These are phyloP conservation scores for Hibiscus trionum DNA, from an alignment of 345 rosid genomes.

Conservation along the genomic window DNA sequence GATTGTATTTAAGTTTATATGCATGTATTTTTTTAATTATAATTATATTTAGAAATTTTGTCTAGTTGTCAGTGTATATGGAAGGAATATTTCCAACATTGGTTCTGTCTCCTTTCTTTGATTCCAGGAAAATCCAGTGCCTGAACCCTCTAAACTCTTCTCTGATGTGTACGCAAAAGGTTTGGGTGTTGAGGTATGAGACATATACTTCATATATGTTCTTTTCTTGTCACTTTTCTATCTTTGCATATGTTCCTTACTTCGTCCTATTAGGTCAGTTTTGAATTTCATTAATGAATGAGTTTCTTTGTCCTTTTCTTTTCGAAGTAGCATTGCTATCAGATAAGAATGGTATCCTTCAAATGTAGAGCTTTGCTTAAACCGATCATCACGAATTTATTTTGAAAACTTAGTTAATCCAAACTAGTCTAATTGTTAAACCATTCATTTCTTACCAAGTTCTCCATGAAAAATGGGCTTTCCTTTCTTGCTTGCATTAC, in stretches of 20 bases:
- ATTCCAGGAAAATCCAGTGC: conserved; percentile 93
- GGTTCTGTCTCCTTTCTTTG: neutral
- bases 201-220: neutral
- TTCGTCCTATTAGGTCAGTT: neutral
- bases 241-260: neutral
- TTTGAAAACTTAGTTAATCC: neutral
- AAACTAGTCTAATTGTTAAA: neutral
- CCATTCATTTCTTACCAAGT: neutral
- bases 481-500: too few species aligned
- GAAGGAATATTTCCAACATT: neutral
- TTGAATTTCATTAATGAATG: too few species aligned
- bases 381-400: neutral
- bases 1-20: neutral
- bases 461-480: neutral
- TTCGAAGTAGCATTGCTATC: neutral
- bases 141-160: conserved; percentile 80
- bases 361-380: neutral
- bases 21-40: neutral
- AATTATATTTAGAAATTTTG: neutral
- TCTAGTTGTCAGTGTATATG: neutral
- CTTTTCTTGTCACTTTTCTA: neutral
- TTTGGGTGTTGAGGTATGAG: conserved; percentile 63
- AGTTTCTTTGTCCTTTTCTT: too few species aligned
- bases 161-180: conserved; percentile 77
- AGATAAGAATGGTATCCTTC: neutral